Base-by-base conservation (phyloP, 2,329 filamentous ascomycete genomes). In the Endoconidiophora laricicola region DNA sequence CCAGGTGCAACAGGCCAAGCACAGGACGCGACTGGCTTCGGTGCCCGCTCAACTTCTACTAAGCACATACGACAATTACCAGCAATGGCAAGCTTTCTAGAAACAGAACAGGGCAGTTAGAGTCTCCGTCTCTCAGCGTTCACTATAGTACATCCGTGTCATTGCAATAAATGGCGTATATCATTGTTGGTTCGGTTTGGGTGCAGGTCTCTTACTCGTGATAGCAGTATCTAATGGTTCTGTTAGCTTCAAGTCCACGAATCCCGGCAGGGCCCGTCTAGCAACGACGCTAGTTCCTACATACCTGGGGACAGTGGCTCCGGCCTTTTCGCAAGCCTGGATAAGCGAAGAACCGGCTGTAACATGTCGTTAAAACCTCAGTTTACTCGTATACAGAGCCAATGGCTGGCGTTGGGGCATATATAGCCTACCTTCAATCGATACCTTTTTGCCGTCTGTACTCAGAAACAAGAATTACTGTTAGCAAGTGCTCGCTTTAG, bases 41-140 rank as follows among this genome's bases (percentile, higher is more conserved):
- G 91, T 54, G 86, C 85, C 68, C 80, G 79, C 71, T 96, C 91
- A 58, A 98, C 91, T 73, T 98, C 91, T 62, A 98, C 91, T 62
- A 98, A 72, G 69, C 91, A 98, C 91, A 98, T 98, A 72, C 91
- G 87, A 68, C 91, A 98, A 70, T 96, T 98, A 68, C 91, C 91
- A 62, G 91, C 91, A 74, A 98, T 94, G 82, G 94, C 87, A 59
- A 98, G 77, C 71, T 98, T 96, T 66, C 85, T 90, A 62, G 60
- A 57, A 50, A 58, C 58, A 37, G 36, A 23, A 47, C n/a, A 43
- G 23, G 24, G 26, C 12, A 7, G 46, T 45, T 46, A 45, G 46
- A 36, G 22, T 16, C 18, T 16, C n/a, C 23, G 9, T 9, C 22
- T n/a, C 20, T 18, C 22, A 20, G 37, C 12, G 5, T 24, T 6